These are phyloP conservation scores for Calocybe gangraenosa DNA, from an alignment of 768 basidiomycete species.

Conservation along the genomic window DNA sequence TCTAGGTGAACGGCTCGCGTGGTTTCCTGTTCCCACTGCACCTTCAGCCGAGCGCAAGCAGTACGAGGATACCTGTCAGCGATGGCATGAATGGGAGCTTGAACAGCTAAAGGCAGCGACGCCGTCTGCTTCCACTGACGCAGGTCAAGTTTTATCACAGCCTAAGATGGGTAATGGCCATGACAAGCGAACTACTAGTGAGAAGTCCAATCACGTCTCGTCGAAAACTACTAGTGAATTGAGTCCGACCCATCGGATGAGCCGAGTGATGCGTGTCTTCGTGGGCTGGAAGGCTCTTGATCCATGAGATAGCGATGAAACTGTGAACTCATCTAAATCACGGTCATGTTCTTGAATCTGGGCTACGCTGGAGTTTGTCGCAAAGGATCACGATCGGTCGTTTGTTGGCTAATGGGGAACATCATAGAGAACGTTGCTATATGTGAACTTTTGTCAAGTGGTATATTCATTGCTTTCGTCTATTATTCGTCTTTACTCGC, in stretches of 20 bases:
- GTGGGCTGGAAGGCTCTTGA: slow-evolving; percentile 51
- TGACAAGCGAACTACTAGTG: slow-evolving; percentile 1
- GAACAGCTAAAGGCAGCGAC: slow-evolving; percentile 19
- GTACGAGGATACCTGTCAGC: slow-evolving; percentile 54
- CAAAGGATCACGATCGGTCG: too few relatives aligned
- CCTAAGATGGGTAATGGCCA: background rate
- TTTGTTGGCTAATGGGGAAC: too few relatives aligned
- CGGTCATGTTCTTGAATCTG: too few relatives aligned
- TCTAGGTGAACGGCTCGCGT: slow-evolving; percentile 46
- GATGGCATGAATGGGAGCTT: slow-evolving; percentile 49
- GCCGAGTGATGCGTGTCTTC: slow-evolving; percentile 50
- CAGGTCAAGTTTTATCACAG: too few relatives aligned
- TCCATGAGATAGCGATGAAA: too few relatives aligned
- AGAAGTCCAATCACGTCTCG: background rate
- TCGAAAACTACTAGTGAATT: slow-evolving; percentile 3
- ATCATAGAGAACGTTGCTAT: too few relatives aligned
- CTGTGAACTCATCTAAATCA: too few relatives aligned
- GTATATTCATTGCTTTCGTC: too few relatives aligned
- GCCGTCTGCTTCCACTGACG: background rate
- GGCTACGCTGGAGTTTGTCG: too few relatives aligned
- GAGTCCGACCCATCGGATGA: slow-evolving; percentile 36
- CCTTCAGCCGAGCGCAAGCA: slow-evolving; percentile 47
- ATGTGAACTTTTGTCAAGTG: too few relatives aligned
- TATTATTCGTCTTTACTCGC: too few relatives aligned
- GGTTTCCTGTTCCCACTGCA: slow-evolving; percentile 36